Base-by-base conservation (phyloP, 768 basidiomycete species). In the Rhizopogon rudus region DNA sequence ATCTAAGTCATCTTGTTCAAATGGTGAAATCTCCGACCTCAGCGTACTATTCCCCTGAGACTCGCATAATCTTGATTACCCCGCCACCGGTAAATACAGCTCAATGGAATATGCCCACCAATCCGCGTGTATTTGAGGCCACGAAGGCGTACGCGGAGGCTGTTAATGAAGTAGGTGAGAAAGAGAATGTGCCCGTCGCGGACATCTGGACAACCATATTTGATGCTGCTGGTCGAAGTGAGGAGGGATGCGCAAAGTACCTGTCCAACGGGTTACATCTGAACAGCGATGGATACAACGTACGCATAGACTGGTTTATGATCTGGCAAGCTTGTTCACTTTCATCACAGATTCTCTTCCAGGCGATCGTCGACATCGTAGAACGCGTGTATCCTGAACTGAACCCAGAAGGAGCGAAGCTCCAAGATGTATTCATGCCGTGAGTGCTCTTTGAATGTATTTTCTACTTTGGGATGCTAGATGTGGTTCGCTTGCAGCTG, bases 21-120 rank as follows among this genome's bases (percentile, higher is more conserved):
- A 75, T 85, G 65, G 76, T 93, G 44, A 81, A 75, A 48, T 80
- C 81, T 2, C 80, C 88, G 0, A 68, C 74, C 14, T 92, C n/a
- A n/a, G n/a, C n/a, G n/a, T n/a, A n/a, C n/a, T n/a, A n/a, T n/a
- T n/a, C n/a, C n/a, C n/a, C n/a, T n/a, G 63, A 76, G 16, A 95
- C 93, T 44, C 78, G 79, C 52, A 79, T 96, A 61, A 72, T 97
- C 51, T 75, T 98, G 54, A 82, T 95, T 55, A 90, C 89, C 13
- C 90, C 94, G 12, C 91, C 93, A 4, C 94, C 94, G 2, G 78
- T 93, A 52, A 88, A 87, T 62, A 82, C 82, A 77, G 60, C n/a
- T n/a, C 82, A 82, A 57, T 75, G 88, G 61, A 64, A 63, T 40
- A 45, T 0, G 2, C 9, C 13, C 31, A 14, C 6, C 14, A 22